phyloP scores from a whole-genome alignment of 2,329 filamentous ascomycete species.

The Nemania sp. region DNA sequence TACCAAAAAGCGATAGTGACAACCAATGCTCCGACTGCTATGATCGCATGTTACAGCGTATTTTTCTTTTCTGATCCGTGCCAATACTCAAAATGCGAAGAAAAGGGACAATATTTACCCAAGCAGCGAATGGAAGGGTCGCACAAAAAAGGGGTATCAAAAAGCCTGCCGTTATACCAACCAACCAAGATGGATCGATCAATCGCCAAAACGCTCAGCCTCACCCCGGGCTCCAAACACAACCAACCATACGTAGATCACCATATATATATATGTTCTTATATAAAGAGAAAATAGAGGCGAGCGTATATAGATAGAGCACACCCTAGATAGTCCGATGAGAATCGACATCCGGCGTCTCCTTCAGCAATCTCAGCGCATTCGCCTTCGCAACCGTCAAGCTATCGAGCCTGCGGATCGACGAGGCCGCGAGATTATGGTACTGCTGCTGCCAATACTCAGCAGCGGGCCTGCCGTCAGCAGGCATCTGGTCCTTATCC shows the following conservation, averaged over 20 bases:
- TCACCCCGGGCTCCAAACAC: not conserved
- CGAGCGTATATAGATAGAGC: too few species aligned
- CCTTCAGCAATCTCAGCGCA: constrained; percentile 23
- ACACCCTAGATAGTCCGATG: constrained; percentile 15
- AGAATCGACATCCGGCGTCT: constrained; percentile 22
- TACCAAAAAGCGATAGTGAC: not conserved
- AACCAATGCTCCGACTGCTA: not conserved
- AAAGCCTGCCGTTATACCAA: constrained; percentile 4
- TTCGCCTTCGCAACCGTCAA: constrained; percentile 24
- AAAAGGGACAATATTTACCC: too few species aligned
- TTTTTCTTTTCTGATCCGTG: too few species aligned
- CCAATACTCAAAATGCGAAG: not conserved
- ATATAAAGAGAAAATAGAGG: too few species aligned
- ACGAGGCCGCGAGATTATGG: constrained; percentile 27
- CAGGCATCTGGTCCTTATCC: constrained; percentile 31
- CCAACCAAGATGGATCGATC: too few species aligned
- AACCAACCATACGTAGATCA: too few species aligned
- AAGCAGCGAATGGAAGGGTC: not conserved
- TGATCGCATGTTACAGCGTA: constrained; percentile 7
- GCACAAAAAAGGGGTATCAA: constrained; percentile 17
- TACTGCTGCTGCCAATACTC: constrained; percentile 37
- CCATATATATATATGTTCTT: too few species aligned
- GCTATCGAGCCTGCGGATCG: constrained; percentile 22
- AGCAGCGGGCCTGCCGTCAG: constrained; percentile 38
- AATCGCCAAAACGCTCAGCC: too few species aligned